These are phyloP conservation scores for Pythium insidiosum DNA, from an alignment of 352 stramenopile species.

Conservation along the genomic window DNA sequence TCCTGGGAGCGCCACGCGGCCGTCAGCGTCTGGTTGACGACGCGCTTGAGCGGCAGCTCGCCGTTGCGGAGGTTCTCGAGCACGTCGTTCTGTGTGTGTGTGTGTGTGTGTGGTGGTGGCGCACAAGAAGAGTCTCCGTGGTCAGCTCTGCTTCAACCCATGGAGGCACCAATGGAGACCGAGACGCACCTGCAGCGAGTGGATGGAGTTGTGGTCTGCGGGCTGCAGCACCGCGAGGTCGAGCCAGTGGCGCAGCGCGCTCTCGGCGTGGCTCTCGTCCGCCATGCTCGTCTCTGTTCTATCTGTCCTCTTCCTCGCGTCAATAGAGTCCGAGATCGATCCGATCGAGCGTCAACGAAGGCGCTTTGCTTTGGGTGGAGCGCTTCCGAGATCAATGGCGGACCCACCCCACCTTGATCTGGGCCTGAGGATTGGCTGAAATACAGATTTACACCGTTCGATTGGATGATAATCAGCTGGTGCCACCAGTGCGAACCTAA, in stretches of 20 bases:
- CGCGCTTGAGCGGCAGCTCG: conserved; percentile 53
- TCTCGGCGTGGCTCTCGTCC: conserved; percentile 22
- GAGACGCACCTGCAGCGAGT: conserved; percentile 41
- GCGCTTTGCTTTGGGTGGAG: neutral
- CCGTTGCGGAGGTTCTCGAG: conserved; percentile 50
- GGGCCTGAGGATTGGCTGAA: no score
- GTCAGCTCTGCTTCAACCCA: no score
- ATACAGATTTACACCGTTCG: neutral
- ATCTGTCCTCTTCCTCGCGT: neutral
- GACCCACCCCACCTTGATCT: conserved; percentile 13
- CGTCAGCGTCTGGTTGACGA: conserved; percentile 50
- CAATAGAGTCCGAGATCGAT: no score
- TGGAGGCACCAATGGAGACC: conserved; percentile 1
- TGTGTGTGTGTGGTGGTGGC: no score
- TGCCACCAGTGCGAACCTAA: no score
- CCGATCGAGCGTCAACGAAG: no score
- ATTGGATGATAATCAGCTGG: conserved; percentile 12
- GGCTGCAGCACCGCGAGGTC: conserved; percentile 43
- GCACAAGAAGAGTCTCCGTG: no score
- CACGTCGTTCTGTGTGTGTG: conserved; percentile 51
- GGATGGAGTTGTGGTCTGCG: conserved; percentile 36
- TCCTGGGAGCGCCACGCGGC: conserved; percentile 45
- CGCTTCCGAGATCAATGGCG: conserved; percentile 19
- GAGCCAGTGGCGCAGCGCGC: conserved; percentile 56
- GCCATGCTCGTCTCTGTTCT: conserved; percentile 6